phyloP scores from a whole-genome alignment of 2,329 filamentous ascomycete species.

The Paraphoma chrysanthemicola region DNA sequence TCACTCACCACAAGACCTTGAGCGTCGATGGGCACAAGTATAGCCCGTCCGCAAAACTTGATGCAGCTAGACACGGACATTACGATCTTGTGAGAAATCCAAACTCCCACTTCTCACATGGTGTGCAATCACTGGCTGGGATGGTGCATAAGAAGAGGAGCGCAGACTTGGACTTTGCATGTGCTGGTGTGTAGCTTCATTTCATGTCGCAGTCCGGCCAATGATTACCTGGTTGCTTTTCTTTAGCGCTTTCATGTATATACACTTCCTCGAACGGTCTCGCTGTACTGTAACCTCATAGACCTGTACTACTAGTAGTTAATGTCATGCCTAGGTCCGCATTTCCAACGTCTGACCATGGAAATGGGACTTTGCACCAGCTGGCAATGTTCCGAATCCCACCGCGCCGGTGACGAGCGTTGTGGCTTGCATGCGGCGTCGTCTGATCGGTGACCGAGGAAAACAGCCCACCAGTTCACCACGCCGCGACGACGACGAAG shows the following conservation, averaged over 20 bases:
- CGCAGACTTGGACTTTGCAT: constrained; percentile 1
- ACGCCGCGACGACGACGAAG: not conserved
- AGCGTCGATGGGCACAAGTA: constrained; percentile 26
- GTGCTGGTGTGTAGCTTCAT: not conserved
- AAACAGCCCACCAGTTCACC: not conserved
- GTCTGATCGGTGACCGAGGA: not conserved
- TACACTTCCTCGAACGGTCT: not conserved
- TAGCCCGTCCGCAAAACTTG: constrained; percentile 14
- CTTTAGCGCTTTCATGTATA: not conserved
- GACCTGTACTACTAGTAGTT: not conserved
- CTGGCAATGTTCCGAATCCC: not conserved
- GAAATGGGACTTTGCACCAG: not conserved
- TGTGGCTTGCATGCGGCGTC: not conserved
- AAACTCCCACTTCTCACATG: not conserved
- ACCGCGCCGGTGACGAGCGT: not conserved
- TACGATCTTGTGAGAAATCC: constrained; percentile 5
- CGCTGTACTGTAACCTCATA: not conserved
- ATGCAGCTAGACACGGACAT: constrained; percentile 13
- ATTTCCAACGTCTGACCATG: not conserved
- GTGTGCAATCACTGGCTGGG: not conserved
- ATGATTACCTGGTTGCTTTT: no score
- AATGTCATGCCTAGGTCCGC: not conserved
- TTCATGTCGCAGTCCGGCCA: not conserved
- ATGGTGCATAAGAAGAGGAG: not conserved
- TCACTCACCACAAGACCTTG: constrained; percentile 14